Percentiles rank a stretch among this genome's conserved stretches.
These are phyloP conservation scores for Hypocreales sp. DNA, from an alignment of 2,329 filamentous ascomycete species.

Conservation along the genomic window DNA sequence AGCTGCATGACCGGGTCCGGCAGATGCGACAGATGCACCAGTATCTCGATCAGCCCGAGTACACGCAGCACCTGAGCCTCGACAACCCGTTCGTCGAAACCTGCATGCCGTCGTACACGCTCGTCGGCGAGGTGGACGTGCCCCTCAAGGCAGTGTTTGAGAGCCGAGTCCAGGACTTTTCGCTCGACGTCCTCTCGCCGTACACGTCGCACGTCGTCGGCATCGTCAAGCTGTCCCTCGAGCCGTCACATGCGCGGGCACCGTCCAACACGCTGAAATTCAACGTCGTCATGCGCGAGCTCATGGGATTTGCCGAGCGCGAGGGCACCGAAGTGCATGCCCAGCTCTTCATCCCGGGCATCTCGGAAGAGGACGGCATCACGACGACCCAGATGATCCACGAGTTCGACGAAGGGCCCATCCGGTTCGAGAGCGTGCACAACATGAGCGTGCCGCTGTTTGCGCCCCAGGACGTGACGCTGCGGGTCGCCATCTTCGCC, in stretches of 20 bases:
- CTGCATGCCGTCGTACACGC: slow-evolving; percentile 82
- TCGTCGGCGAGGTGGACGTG: slow-evolving; percentile 86
- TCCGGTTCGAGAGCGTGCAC: slow-evolving; percentile 94
- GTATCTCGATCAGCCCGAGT: slow-evolving; percentile 89
- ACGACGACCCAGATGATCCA: slow-evolving; percentile 92
- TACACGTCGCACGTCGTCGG: slow-evolving; percentile 85
- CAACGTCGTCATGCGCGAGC: slow-evolving; percentile 95
- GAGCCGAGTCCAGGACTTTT: slow-evolving; percentile 85
- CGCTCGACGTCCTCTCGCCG: slow-evolving; percentile 77
- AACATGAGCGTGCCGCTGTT: slow-evolving; percentile 88
- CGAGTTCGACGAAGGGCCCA: slow-evolving; percentile 82
- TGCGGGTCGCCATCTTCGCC: slow-evolving; percentile 84
- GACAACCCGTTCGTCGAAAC: slow-evolving; percentile 88
- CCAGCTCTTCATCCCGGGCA: slow-evolving; percentile 85
- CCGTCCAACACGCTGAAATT: slow-evolving; percentile 91
- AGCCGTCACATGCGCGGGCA: slow-evolving; percentile 84
- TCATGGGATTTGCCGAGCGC: slow-evolving; percentile 85
- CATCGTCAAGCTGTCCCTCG: slow-evolving; percentile 77
- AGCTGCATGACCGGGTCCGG: slow-evolving; percentile 72
- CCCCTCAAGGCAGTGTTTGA: slow-evolving; percentile 88
- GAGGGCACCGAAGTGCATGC: slow-evolving; percentile 94
- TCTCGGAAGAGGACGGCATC: slow-evolving; percentile 78
- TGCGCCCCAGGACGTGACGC: slow-evolving; percentile 49
- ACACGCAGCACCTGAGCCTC: slow-evolving; percentile 79
- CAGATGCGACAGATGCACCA: slow-evolving; percentile 96